Base-by-base conservation (phyloP, 495 filamentous ascomycete species). In the Tetracladium marchalianum region DNA sequence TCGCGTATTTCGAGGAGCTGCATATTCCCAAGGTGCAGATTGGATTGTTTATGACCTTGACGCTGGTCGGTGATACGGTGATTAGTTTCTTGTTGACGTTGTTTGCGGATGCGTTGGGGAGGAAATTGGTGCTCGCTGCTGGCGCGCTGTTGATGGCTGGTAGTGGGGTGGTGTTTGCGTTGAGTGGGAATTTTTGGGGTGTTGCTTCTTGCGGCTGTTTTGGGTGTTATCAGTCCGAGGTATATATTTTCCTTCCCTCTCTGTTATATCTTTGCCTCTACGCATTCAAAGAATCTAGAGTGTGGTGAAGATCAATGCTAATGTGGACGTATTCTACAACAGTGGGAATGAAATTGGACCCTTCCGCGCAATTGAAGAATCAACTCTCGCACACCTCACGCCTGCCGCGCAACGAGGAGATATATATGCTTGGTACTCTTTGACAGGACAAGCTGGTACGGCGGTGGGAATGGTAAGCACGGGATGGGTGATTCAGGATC, bases 21-120 rank as follows among this genome's bases (percentile, higher is more conserved):
- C 69, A 68, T 10, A 76, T 81, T 51, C 72, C 83, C 0, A 78
- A 86, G 54, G 69, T 77, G n/a, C 68, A 68, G n/a, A 89, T 85
- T 36, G 88, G 88, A 12, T 68, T 89, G 4, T 92, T 94, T 62
- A 94, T 94, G 86, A 88, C 84, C 4, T 63, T 90, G 39, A 95
- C 88, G 0, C 64, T 93, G 43, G 64, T 85, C 13, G 87, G 88
- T 22, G 88, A 95, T 66, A 81, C 85, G 1, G 51, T 80, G 19
- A 81, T 93, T 46, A 87, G 85, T 42, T 78, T 88, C 15, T 55
- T 82, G 18, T 70, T 95, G 18, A 88, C 87, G 0, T 64, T 87
- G 2, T 76, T 84, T 46, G 86, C 87, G 2, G 87, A 93, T 66
- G 62, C 69, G 1, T 61, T 89, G 41, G 87, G 87, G 10, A 71